Percentiles rank a stretch among this genome's conserved stretches.
Conservation (phyloP, 2,329 filamentous ascomycete genomes). For the Stromatinia cepivora region DNA sequence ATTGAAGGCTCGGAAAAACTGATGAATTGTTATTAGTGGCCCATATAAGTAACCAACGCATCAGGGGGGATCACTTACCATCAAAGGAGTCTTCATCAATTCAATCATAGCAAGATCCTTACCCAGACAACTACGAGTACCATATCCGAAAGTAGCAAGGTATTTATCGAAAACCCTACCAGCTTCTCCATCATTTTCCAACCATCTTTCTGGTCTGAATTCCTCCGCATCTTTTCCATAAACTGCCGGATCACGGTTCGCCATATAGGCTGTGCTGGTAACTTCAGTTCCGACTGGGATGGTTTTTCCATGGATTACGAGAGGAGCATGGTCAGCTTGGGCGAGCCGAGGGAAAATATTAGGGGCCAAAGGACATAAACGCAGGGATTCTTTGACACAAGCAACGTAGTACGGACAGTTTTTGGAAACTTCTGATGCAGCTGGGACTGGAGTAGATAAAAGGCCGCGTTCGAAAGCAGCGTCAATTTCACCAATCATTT, state of each 20-base stretch:
- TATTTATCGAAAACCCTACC: conserved; percentile 20
- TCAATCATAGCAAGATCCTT: conserved; percentile 21
- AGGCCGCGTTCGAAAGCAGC: conserved; percentile 5
- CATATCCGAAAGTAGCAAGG: conserved; percentile 21
- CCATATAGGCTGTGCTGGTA: conserved; percentile 20
- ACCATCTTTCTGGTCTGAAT: conserved; percentile 21
- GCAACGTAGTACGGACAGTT: conserved; percentile 20
- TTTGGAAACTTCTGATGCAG: conserved; percentile 10
- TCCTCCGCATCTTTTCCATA: conserved; percentile 19
- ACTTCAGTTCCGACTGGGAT: conserved; percentile 18
- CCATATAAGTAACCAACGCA: not conserved
- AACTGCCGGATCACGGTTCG: conserved; percentile 16
- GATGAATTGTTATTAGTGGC: not conserved
- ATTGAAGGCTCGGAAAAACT: conserved; percentile 22
- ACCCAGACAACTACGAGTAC: conserved; percentile 19
- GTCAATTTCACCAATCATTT: conserved; percentile 16
- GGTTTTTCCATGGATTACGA: conserved; percentile 17
- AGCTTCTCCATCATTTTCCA: conserved; percentile 17
- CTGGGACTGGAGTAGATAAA: conserved; percentile 4
- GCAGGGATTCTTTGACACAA: conserved; percentile 20
- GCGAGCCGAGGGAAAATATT: conserved; percentile 19
- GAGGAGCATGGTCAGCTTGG: conserved; percentile 9
- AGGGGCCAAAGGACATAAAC: conserved; percentile 15
- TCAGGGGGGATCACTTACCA: not conserved
- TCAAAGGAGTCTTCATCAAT: conserved; percentile 21